Evolutionary conservation across 108 stramenopile genomes (phyloP), one percentile per base, ranked within the genome.

Genomic region (Cyclotella kingstonii): DNA sequence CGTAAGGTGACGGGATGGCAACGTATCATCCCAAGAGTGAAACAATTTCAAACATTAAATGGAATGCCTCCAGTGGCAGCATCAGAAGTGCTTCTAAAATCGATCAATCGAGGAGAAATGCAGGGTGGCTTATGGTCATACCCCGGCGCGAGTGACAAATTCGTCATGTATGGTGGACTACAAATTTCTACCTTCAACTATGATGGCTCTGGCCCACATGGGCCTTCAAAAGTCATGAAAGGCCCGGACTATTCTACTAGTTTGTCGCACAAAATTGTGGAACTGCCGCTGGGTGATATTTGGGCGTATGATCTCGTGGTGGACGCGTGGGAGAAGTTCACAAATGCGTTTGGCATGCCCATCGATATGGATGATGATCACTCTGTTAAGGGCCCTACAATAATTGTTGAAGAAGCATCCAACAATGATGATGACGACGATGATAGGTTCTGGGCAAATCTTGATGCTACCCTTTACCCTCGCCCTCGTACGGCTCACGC

Each of bases 401-500:
- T 39, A 15, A 23, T 40, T 0, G 50, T 55, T 10, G 44, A 55
- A 31, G 33, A 46, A 54, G 15, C 33, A 29, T 15, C 21, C 42
- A 48, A n/a, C 23, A 30, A 56, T n/a, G 38, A 49, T n/a, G 73
- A n/a, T 33, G 39, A 56, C 6, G 38, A 49, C 9, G 73, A 66
- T 41, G 73, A 66, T 44, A 49, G 27, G n/a, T 66, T 51, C 60
- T 52, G 61, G 60, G 39, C 38, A 14, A 44, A 63, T n/a, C 39
- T 59, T 23, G 67, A 58, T 51, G 33, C 55, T 8, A 21, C 40
- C 14, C 11, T 56, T 17, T 60, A 29, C 40, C 73, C 73, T 47
- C 62, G 73, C 10, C 52, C 71, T 42, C 48, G 80, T 19, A 81
- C 80, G n/a, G 75, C 80, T 0, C 80, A 81, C 51, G 76, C 73